phyloP scores from a whole-genome alignment of 306 rosid species.

The Prunus mongolica region DNA sequence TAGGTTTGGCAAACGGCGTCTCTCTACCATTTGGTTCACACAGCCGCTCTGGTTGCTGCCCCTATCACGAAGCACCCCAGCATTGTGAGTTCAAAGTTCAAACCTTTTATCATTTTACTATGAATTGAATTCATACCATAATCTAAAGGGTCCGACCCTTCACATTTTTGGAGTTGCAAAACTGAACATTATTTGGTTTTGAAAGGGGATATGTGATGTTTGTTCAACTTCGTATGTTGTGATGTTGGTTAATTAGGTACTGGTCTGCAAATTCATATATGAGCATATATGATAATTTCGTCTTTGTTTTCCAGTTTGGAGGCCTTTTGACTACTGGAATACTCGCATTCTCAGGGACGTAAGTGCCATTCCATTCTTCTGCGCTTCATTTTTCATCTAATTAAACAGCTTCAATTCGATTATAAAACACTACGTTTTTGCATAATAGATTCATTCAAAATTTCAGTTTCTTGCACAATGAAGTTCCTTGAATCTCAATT shows the following conservation, averaged over 20 bases:
- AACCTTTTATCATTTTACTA: neutral
- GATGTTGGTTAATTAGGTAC: neutral
- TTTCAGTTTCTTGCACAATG: neutral
- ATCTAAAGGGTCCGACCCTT: neutral
- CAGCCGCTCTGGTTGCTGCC: slow-evolving; percentile 78
- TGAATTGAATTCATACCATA: neutral
- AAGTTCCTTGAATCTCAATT: neutral
- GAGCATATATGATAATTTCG: neutral
- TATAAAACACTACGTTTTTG: neutral
- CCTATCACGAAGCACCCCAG: slow-evolving; percentile 72
- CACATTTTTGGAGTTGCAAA: neutral
- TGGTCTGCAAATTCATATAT: neutral
- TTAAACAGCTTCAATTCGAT: neutral
- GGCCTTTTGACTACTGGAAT: slow-evolving; percentile 82
- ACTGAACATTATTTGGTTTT: neutral
- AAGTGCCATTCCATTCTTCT: slow-evolving; percentile 33
- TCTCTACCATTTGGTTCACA: slow-evolving; percentile 90
- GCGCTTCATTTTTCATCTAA: neutral
- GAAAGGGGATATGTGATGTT: neutral
- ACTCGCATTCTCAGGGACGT: slow-evolving; percentile 89
- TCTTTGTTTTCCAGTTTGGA: slow-evolving; percentile 59
- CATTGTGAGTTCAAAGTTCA: slow-evolving; percentile 49
- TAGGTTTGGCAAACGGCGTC: slow-evolving; percentile 97
- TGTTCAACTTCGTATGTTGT: neutral
- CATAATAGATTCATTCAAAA: neutral